A percentile compares a stretch with the other conserved stretches of the same genome.
These are phyloP conservation scores for Sporobolomyces phaffii DNA, from an alignment of 768 basidiomycete genomes.

Conservation along the genomic window DNA sequence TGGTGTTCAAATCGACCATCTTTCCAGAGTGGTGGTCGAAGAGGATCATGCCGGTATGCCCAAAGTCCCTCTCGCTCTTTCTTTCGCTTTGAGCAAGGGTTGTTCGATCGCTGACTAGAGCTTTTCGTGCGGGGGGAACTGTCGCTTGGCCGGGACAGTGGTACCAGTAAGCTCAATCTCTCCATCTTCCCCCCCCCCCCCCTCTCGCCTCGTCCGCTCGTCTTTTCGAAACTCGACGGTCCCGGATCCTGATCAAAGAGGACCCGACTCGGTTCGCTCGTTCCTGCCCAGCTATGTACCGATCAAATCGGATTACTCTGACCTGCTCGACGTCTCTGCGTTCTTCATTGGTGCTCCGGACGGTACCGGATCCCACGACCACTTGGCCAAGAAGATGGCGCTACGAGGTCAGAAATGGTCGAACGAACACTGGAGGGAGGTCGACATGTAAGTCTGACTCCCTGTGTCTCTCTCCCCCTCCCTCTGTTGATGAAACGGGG, in stretches of 20 bases:
- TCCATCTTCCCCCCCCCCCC: too few relatives aligned
- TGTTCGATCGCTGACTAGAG: too few relatives aligned
- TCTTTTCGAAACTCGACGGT: too few relatives aligned
- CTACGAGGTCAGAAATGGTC: conserved; percentile 34
- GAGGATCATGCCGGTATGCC: conserved; percentile 39
- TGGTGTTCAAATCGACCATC: conserved; percentile 49
- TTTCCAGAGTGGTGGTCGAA: conserved; percentile 50
- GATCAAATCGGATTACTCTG: conserved; percentile 41
- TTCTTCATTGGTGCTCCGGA: conserved; percentile 40
- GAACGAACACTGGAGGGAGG: conserved; percentile 31
- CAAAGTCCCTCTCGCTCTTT: background rate
- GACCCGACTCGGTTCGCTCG: conserved; percentile 51
- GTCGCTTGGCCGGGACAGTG: too few relatives aligned
- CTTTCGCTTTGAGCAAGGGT: too few relatives aligned
- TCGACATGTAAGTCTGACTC: conserved; percentile 24
- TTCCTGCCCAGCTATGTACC: conserved; percentile 34
- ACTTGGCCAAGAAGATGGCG: conserved; percentile 27
- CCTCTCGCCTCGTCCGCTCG: too few relatives aligned
- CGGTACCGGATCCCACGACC: conserved; percentile 33
- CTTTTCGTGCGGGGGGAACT: too few relatives aligned
- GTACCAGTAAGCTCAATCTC: too few relatives aligned
- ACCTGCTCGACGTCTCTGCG: conserved; percentile 38
- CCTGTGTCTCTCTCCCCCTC: background rate
- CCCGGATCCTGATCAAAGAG: too few relatives aligned
- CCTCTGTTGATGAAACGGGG: background rate